A percentile compares a stretch with the other conserved stretches of the same genome.
Evolutionary conservation across 176 grass and related monocot genomes (phyloP).

Genomic region (Cocos nucifera): DNA sequence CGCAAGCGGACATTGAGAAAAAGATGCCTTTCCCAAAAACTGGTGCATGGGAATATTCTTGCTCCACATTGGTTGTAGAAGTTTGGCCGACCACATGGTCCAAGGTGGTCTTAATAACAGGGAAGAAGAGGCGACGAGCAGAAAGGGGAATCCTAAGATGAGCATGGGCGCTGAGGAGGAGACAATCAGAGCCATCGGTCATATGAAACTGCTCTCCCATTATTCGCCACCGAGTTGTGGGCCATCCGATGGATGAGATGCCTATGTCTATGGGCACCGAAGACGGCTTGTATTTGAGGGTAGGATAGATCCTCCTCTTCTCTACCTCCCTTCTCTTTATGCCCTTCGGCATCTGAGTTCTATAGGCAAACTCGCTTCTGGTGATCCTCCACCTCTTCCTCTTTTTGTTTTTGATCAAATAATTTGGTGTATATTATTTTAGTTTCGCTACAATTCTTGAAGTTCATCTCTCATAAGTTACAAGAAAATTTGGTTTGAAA

Average conservation of each 20-base stretch:
- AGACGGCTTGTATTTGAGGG: conserved; percentile 55
- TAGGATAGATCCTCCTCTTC: conserved; percentile 75
- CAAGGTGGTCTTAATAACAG: neutral
- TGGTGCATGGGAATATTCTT: too few relatives aligned
- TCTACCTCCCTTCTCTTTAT: conserved; percentile 78
- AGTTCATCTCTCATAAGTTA: too few relatives aligned
- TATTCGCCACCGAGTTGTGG: too few relatives aligned
- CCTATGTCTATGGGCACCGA: conserved; percentile 44
- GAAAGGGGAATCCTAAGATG: neutral
- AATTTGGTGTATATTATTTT: too few relatives aligned
- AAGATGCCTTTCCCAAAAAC: too few relatives aligned
- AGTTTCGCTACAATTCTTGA: too few relatives aligned
- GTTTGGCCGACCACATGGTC: too few relatives aligned
- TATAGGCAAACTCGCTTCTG: conserved; percentile 88
- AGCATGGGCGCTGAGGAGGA: neutral
- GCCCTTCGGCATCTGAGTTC: conserved; percentile 86
- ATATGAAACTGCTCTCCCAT: neutral
- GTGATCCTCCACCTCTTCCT: conserved; percentile 11
- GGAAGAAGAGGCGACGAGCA: neutral
- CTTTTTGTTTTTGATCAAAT: too few relatives aligned
- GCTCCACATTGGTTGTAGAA: too few relatives aligned
- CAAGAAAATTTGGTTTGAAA: too few relatives aligned
- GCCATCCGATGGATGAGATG: conserved; percentile 13
- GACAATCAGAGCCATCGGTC: neutral
- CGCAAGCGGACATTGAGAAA: too few relatives aligned